Evolutionary conservation across 225 moss, liverwort and hornwort genomes (phyloP).

Genomic region (Sphagnum tenellum): DNA sequence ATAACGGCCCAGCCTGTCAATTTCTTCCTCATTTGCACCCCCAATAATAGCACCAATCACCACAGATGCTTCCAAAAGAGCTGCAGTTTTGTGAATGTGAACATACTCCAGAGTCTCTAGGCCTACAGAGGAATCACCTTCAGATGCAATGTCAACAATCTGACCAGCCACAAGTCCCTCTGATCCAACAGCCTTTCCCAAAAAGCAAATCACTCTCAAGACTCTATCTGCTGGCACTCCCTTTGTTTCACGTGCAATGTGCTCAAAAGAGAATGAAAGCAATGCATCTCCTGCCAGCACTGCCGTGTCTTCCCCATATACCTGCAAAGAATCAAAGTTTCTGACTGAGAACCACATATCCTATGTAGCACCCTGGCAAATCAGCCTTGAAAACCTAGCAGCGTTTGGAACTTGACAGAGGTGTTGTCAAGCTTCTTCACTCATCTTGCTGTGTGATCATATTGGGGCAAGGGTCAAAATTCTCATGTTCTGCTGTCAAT

Average conservation of each 20-base stretch:
- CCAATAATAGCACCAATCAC: constrained; percentile 31
- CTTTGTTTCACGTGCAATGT: constrained; percentile 14
- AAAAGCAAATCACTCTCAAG: constrained; percentile 16
- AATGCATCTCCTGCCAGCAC: constrained; percentile 37
- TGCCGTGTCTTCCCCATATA: constrained; percentile 24
- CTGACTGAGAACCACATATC: too few relatives aligned
- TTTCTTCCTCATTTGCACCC: constrained; percentile 26
- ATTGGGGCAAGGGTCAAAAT: too few relatives aligned
- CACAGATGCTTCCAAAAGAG: constrained; percentile 23
- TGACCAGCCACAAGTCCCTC: constrained; percentile 31
- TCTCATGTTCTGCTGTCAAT: too few relatives aligned
- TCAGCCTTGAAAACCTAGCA: too few relatives aligned
- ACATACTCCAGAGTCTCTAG: constrained; percentile 28
- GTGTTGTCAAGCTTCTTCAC: too few relatives aligned
- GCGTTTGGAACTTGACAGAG: too few relatives aligned
- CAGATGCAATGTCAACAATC: constrained; percentile 28
- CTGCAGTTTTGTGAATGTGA: constrained; percentile 33
- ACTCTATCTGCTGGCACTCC: constrained; percentile 27
- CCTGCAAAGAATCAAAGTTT: too few relatives aligned
- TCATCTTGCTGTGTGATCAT: too few relatives aligned
- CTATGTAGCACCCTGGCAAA: too few relatives aligned
- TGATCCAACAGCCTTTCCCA: constrained; percentile 33
- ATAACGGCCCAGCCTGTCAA: constrained; percentile 18
- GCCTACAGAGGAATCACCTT: constrained; percentile 14
- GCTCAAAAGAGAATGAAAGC: constrained; percentile 32